A percentile compares a stretch with the other conserved stretches of the same genome.
phyloP scores from a whole-genome alignment of 2,329 filamentous ascomycete species.

The Diaporthe vexans region DNA sequence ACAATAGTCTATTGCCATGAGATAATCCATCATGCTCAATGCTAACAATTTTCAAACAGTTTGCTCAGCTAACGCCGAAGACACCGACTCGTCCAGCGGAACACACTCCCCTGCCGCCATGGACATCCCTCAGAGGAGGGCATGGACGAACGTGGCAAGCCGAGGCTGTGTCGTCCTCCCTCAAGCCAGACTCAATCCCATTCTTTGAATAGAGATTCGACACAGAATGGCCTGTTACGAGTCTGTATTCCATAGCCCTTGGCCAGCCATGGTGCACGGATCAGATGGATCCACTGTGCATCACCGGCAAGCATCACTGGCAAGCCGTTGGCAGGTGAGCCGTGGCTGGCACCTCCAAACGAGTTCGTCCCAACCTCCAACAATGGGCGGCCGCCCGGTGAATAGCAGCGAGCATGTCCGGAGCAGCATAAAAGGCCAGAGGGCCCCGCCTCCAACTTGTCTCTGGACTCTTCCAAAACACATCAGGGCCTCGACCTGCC shows the following conservation, averaged over 20 bases:
- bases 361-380: neutral
- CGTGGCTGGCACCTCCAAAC: no score
- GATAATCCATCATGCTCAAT: neutral
- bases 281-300: neutral
- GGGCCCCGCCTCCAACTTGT: neutral
- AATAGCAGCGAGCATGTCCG: neutral
- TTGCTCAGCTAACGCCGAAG: no score
- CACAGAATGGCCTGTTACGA: neutral
- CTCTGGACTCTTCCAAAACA: neutral
- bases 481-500: neutral
- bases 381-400: neutral
- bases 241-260: neutral
- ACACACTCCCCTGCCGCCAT: no score
- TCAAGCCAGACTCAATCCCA: neutral
- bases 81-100: no score
- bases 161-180: neutral
- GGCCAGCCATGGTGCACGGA: neutral
- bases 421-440: neutral
- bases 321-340: no score
- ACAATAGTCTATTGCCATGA: neutral
- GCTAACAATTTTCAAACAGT: neutral
- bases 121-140: no score
- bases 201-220: neutral
- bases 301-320: neutral
- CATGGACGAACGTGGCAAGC: neutral